Conservation (phyloP, 208 protist genomes). For the Leishmania tarentolae region DNA sequence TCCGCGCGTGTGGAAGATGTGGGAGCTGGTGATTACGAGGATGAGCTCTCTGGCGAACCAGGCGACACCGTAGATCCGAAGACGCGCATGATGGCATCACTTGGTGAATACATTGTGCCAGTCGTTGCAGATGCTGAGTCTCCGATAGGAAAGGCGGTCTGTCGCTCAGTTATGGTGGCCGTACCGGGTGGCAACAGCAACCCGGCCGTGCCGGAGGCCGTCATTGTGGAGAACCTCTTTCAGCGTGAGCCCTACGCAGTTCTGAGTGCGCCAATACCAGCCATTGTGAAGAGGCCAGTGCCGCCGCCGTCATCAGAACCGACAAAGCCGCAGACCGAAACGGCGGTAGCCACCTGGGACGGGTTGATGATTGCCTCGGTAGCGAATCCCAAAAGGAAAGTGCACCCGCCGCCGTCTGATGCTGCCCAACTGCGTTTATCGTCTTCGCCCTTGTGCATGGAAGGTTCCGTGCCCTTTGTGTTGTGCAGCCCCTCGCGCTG, state of each 20-base stretch:
- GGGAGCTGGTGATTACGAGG: not conserved
- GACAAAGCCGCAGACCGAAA: not conserved
- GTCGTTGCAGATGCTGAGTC: constrained; percentile 34
- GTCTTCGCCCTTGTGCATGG: not conserved
- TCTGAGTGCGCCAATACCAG: constrained; percentile 1
- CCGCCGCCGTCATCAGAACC: not conserved
- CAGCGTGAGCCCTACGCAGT: constrained; percentile 25
- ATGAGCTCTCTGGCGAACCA: not conserved
- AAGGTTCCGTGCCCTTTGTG: constrained; percentile 19
- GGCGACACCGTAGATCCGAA: constrained; percentile 11
- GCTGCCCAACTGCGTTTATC: not conserved
- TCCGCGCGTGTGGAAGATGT: not conserved
- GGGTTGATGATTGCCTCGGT: not conserved
- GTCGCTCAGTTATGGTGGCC: constrained; percentile 31
- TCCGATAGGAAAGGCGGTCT: constrained; percentile 20
- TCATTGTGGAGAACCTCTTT: constrained; percentile 36
- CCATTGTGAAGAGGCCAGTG: not conserved
- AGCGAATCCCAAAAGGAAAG: not conserved
- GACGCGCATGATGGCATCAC: constrained; percentile 44
- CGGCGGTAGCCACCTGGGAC: too few relatives aligned
- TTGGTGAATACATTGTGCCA: constrained; percentile 33
- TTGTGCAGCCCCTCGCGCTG: constrained; percentile 26
- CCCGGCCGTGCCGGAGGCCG: constrained; percentile 35
- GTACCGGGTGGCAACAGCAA: constrained; percentile 28
- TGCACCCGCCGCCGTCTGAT: too few relatives aligned